Evolutionary conservation across 2,329 filamentous ascomycete species (phyloP).

Genomic region (Sporothrix luriei): DNA sequence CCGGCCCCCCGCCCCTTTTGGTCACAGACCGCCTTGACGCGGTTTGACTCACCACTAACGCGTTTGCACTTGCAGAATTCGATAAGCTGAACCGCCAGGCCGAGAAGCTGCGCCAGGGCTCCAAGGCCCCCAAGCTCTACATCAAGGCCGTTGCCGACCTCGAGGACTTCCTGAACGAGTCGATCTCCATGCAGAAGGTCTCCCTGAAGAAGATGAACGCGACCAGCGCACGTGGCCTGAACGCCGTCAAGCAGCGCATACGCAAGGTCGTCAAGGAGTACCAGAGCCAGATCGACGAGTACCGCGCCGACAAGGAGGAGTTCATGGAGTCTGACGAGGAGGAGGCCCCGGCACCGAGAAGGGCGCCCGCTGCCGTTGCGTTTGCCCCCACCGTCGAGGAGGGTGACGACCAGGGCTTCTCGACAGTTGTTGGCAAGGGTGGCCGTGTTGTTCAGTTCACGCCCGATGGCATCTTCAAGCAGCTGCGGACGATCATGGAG

Average conservation of each 20-base stretch:
- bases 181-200: conserved; percentile 92
- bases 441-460: conserved; percentile 91
- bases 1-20: background rate
- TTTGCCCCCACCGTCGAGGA: conserved; percentile 46
- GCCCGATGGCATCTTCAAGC: conserved; percentile 96
- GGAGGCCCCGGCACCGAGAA: conserved; percentile 60
- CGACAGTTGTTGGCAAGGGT: conserved; percentile 84
- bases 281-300: conserved; percentile 81
- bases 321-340: conserved; percentile 86
- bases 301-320: conserved; percentile 78
- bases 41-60: conserved; percentile 5
- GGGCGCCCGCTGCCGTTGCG: conserved; percentile 52
- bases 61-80: conserved; percentile 64
- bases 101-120: conserved; percentile 72
- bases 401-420: conserved; percentile 83
- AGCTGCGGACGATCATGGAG: conserved; percentile 89
- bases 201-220: conserved; percentile 99
- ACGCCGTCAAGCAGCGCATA: conserved; percentile 96
- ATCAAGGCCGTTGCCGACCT: conserved; percentile 91
- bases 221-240: conserved; percentile 88
- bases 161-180: conserved; percentile 92
- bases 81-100: conserved; percentile 92
- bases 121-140: conserved; percentile 85
- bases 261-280: conserved; percentile 99
- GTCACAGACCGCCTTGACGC: background rate